Percentiles rank a stretch among this genome's conserved stretches.
phyloP scores from a whole-genome alignment of 2,329 filamentous ascomycete species.

The Aspergillus vadensis region DNA sequence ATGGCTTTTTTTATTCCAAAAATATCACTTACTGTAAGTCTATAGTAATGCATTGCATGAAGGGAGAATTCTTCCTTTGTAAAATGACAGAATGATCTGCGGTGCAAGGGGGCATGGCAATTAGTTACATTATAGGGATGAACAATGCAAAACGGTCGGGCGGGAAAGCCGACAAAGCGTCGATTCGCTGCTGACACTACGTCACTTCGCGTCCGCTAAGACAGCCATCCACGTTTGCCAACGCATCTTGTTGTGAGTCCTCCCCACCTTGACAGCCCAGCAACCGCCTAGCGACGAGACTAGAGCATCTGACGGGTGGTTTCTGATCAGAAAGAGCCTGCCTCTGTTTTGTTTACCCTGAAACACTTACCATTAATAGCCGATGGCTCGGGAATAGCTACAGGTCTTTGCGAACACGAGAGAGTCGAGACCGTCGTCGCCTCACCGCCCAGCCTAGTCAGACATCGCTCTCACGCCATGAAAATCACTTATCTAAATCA shows the following conservation, averaged over 20 bases:
- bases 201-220: conserved; percentile 24
- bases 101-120: not conserved
- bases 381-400: conserved; percentile 14
- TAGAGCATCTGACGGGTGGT: conserved; percentile 9
- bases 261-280: conserved; percentile 21
- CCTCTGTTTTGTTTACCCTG: conserved; percentile 3
- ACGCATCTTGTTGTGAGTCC: conserved; percentile 23
- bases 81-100: not conserved
- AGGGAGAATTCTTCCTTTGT: too few species aligned
- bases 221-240: conserved; percentile 21
- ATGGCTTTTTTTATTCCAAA: too few species aligned
- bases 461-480: conserved; percentile 25
- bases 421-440: conserved; percentile 7
- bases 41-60: too few species aligned
- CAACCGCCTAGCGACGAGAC: conserved; percentile 10
- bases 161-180: conserved; percentile 10
- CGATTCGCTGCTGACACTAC: conserved; percentile 17
- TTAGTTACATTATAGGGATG: not conserved
- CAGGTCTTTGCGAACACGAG: conserved; percentile 10
- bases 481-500: conserved; percentile 26
- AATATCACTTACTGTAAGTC: too few species aligned
- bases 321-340: not conserved
- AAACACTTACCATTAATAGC: not conserved
- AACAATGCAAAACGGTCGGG: not conserved
- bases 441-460: conserved; percentile 20